Conservation (phyloP, 148 eudicot genomes). For the Rhododendron henanense region DNA sequence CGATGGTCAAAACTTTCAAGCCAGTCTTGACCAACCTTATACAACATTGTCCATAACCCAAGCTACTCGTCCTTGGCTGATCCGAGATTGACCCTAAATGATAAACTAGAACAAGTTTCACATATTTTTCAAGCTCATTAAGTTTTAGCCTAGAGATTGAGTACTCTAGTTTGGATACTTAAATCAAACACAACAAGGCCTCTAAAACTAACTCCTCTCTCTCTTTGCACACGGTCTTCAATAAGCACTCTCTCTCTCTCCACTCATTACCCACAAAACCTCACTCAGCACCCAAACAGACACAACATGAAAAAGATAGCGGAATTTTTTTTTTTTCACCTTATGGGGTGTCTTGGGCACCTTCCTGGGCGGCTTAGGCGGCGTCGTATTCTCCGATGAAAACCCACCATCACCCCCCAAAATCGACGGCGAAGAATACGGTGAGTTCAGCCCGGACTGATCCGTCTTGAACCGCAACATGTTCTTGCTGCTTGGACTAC, state of each 20-base stretch:
- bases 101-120: neutral
- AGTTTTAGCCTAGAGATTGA: neutral
- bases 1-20: neutral
- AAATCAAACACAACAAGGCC: neutral
- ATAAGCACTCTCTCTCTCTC: no score
- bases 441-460: slow-evolving; percentile 51
- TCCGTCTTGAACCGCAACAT: slow-evolving; percentile 90
- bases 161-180: neutral
- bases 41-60: neutral
- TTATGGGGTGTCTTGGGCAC: slow-evolving; percentile 96
- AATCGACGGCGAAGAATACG: slow-evolving; percentile 59
- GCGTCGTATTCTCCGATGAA: slow-evolving; percentile 45
- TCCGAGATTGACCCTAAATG: neutral
- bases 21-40: neutral
- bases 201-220: neutral
- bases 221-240: no score
- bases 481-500: slow-evolving; percentile 52
- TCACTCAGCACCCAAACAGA: neutral
- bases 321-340: slow-evolving; percentile 29
- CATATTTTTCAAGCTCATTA: neutral
- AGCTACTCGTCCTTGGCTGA: neutral
- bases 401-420: slow-evolving; percentile 43
- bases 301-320: neutral
- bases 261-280: no score
- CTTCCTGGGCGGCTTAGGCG: slow-evolving; percentile 86